A percentile compares a stretch with the other conserved stretches of the same genome.
These are phyloP conservation scores for Austroboletus festivus DNA, from an alignment of 768 basidiomycete species.

Conservation along the genomic window DNA sequence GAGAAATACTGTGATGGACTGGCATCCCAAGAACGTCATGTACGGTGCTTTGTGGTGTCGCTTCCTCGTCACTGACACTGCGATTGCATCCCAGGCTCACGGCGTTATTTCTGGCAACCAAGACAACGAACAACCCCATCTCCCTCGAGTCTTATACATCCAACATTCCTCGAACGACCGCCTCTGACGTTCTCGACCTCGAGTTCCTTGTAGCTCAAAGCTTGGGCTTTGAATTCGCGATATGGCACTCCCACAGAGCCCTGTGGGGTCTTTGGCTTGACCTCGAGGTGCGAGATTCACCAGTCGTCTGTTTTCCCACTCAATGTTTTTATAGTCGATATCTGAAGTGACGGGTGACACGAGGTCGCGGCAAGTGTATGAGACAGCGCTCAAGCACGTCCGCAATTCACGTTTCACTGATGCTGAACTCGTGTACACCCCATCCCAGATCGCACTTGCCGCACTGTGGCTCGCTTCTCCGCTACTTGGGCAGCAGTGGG, in stretches of 20 bases:
- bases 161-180: conserved; percentile 76
- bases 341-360: conserved; percentile 49
- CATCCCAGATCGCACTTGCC: conserved; percentile 90
- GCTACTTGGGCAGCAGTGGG: conserved; percentile 60
- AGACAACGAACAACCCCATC: conserved; percentile 95
- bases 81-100: conserved; percentile 68
- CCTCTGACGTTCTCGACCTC: conserved; percentile 85
- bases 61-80: neutral
- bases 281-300: conserved; percentile 57
- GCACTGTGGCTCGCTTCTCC: conserved; percentile 66
- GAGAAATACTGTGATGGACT: conserved; percentile 98
- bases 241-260: conserved; percentile 88
- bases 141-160: conserved; percentile 81
- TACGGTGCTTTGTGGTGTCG: conserved; percentile 36
- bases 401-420: conserved; percentile 86
- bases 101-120: conserved; percentile 90
- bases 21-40: conserved; percentile 99
- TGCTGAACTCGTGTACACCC: conserved; percentile 86
- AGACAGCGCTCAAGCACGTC: conserved; percentile 62
- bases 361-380: conserved; percentile 54
- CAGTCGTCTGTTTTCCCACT: conserved; percentile 5
- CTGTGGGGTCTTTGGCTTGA: conserved; percentile 89
- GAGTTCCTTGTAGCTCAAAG: conserved; percentile 97
- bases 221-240: conserved; percentile 88
- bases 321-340: conserved; percentile 45